Base-by-base conservation (phyloP, 2,329 filamentous ascomycete genomes). In the Ophiostoma sp. region DNA sequence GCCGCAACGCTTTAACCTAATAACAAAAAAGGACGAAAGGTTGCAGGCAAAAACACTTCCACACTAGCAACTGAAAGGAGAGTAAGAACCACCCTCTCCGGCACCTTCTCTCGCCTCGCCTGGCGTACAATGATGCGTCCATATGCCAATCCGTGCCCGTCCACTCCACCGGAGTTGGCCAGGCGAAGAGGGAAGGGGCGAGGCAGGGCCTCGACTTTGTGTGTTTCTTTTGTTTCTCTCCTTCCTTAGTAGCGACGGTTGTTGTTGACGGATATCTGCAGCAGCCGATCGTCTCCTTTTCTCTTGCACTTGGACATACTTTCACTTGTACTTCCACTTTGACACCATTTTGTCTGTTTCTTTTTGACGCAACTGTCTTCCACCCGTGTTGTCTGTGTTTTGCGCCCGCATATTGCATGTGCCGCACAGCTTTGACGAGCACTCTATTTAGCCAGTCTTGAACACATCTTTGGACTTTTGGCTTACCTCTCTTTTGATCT, bases 171-270 rank as follows among this genome's bases (percentile, higher is more conserved):
- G 17, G 52, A 57, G 68, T 70, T 70, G 52, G 36, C 69, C 71
- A 69, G 71, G 39, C 63, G 66, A 72, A 68, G 71, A 52, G 59
- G 64, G 64, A 72, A 55, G 63, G 63, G 63, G 63, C 36, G 31
- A 57, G 70, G 61, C 48, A n/a, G 45, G 45, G 5, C 33, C 48
- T 48, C n/a, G 39, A 48, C 36, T 22, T 66, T 39, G 33, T 64
- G 22, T 42, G 17, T 11, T 33, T 42, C 12, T 33, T 17, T 7
- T 22, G 22, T 25, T 31, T 42, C 48, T 22, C 45, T 68, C 22
- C 31, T n/a, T 33, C 22, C 42, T 25, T 31, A 17, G 31, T 69
- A 39, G 17, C 63, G 48, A 45, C 64, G 42, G 64, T n/a, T 71
- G 42, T 68, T 72, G 63, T 50, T 59, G 50, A 57, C 50, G 50